Base-by-base conservation (phyloP, 371 early-diverging fungal genomes). In the Actinomortierella ambigua region DNA sequence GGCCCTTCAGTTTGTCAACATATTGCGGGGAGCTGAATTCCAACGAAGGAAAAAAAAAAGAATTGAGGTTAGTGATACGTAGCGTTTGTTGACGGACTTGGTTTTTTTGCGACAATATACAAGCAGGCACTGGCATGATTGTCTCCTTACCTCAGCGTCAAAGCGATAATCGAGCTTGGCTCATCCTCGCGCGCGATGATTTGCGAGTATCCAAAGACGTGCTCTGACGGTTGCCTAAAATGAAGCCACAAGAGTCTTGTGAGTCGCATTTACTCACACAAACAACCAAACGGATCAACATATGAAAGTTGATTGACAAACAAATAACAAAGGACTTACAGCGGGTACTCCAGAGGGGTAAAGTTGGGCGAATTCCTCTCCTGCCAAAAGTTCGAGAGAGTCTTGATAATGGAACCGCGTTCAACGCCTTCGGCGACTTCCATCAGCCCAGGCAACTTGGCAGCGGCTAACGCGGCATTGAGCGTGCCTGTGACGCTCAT, bases 141-240 rank as follows among this genome's bases (percentile, higher is more conserved):
- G 22, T n/a, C n/a, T 22, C 3, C 55, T 20, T 53, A 87, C 69
- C 81, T 79, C 29, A 97, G 78, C 7, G 95, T 88, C 61, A 90
- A 90, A 0, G 98, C 94, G 29, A 98, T 89, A 51, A 98, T 93
- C 0, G 96, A 95, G 63, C 92, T 93, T 3, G 96, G 96, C 66
- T 98, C 97, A 44, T 93, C 90, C 75, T 97, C 97, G 40, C 96
- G 83, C 1, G 96, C 88, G 27, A 96, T 85, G 42, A 96, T 87
- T 17, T 81, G 80, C 0, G 94, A 95, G 46, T 91, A 93, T 0
- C 86, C 82, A 62, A 96, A 88, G 1, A 97, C 81, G 63, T 97
- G 97, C 50, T 94, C 95, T 3, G 88, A 88, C 0, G 90, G 85
- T 39, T 81, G 79, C 60, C 85, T 85, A 71, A 40, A 24, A 34